These are phyloP conservation scores for Yamadazyma membranifaciens DNA, from an alignment of 1,139 yeast species.

Conservation along the genomic window DNA sequence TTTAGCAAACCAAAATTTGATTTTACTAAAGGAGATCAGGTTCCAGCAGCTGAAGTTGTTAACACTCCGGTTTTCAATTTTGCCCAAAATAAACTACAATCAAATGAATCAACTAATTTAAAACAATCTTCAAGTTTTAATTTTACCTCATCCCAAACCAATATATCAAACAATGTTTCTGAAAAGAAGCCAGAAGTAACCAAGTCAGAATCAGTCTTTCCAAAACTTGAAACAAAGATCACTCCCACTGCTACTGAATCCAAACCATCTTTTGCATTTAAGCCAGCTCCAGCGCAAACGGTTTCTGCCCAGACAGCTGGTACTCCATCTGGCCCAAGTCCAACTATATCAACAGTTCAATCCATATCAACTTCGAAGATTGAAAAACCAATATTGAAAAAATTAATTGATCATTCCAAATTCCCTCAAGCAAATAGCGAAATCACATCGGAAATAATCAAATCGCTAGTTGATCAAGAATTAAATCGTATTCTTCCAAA, in stretches of 20 bases:
- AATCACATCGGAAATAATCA: constrained; percentile 22
- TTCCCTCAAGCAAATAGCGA: constrained; percentile 9
- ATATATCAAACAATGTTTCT: neutral
- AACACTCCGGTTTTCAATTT: constrained; percentile 2
- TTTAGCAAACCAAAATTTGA: neutral
- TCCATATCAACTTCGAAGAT: neutral
- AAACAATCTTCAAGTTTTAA: neutral
- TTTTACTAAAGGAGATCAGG: neutral
- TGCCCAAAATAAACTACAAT: neutral
- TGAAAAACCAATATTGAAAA: neutral
- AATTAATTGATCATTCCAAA: constrained; percentile 1
- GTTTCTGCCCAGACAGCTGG: neutral
- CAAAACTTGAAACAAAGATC: no score
- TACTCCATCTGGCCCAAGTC: neutral
- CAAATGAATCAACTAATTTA: neutral
- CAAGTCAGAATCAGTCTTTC: no score
- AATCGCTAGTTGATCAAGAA: constrained; percentile 23
- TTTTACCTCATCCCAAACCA: neutral
- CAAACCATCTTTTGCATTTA: neutral
- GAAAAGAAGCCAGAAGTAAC: neutral
- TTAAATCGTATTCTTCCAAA: constrained; percentile 24
- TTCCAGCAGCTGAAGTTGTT: constrained; percentile 9
- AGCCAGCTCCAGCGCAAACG: no score
- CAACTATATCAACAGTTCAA: neutral
- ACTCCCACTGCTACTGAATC: neutral